Percentiles rank a stretch among this genome's conserved stretches.
Conservation (phyloP, 129 eudicot species). For the Rutidosis leptorrhynchoides region DNA sequence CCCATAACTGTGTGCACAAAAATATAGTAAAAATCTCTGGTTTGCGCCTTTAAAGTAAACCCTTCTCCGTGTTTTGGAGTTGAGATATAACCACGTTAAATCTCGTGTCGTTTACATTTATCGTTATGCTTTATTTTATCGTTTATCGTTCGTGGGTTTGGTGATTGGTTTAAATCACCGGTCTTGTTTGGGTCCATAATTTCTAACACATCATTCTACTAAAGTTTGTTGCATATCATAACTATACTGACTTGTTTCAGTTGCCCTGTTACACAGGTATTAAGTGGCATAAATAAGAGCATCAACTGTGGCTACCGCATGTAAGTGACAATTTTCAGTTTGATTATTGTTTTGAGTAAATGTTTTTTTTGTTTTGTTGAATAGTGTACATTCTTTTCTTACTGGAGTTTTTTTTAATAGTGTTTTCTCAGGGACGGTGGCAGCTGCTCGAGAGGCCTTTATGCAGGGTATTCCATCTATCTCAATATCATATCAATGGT, state of each 20-base stretch:
- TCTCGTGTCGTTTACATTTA: no score
- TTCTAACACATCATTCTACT: background rate
- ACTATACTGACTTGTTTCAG: constrained; percentile 12
- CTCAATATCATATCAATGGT: constrained; percentile 89
- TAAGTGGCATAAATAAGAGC: constrained; percentile 94
- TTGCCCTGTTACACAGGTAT: constrained; percentile 52
- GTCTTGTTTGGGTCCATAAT: no score
- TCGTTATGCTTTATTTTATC: no score
- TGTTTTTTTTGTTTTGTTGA: background rate
- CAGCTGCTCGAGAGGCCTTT: constrained; percentile 95
- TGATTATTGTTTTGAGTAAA: background rate
- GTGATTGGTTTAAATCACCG: no score
- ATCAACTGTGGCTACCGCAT: constrained; percentile 87
- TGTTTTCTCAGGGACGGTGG: constrained; percentile 91
- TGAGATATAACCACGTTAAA: no score
- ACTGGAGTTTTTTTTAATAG: constrained; percentile 35
- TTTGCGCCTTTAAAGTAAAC: no score
- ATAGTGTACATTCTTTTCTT: background rate
- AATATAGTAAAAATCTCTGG: no score
- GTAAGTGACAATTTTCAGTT: constrained; percentile 42
- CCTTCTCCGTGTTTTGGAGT: no score
- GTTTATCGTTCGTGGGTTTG: no score
- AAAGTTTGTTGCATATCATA: background rate
- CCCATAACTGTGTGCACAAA: no score
- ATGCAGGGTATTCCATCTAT: constrained; percentile 67